These are phyloP conservation scores for Effrenium voratum DNA, from an alignment of 73 alveolate species.

Conservation along the genomic window DNA sequence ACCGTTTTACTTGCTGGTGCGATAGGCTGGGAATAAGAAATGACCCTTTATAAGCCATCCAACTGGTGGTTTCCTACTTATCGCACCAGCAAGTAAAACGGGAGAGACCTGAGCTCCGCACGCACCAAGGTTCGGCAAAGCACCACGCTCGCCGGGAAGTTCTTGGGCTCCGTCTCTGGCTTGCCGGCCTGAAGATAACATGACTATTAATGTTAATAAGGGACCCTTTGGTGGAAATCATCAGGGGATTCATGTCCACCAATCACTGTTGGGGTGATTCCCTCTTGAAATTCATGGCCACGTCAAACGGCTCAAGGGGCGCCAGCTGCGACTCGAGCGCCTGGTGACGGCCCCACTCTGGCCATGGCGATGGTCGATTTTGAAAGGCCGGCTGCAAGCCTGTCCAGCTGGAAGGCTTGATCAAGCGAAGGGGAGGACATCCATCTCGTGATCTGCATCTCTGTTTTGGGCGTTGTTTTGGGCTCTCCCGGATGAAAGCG, in stretches of 20 bases:
- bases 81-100: too few species aligned
- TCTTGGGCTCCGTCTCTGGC: constrained; percentile 85
- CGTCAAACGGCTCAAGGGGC: too few species aligned
- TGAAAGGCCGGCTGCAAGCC: constrained; percentile 67
- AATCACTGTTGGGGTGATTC: too few species aligned
- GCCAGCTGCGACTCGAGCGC: too few species aligned
- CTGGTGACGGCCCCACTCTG: constrained; percentile 86
- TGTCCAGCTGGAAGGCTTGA: not conserved
- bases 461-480: not conserved
- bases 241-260: too few species aligned
- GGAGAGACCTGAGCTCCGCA: too few species aligned
- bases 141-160: constrained; percentile 78
- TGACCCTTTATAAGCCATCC: too few species aligned
- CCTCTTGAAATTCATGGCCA: too few species aligned
- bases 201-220: not conserved
- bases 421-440: not conserved
- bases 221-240: too few species aligned
- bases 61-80: too few species aligned
- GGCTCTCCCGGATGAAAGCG: not conserved
- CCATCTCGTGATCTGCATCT: not conserved
- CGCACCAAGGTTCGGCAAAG: constrained; percentile 80
- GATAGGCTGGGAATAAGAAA: too few species aligned
- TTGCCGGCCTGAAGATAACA: constrained; percentile 73
- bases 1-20: too few species aligned
- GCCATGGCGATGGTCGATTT: constrained; percentile 80